Evolutionary conservation across 768 basidiomycete species (phyloP), one percentile per base, ranked within the genome.

Genomic region (Leccinellum luteum): DNA sequence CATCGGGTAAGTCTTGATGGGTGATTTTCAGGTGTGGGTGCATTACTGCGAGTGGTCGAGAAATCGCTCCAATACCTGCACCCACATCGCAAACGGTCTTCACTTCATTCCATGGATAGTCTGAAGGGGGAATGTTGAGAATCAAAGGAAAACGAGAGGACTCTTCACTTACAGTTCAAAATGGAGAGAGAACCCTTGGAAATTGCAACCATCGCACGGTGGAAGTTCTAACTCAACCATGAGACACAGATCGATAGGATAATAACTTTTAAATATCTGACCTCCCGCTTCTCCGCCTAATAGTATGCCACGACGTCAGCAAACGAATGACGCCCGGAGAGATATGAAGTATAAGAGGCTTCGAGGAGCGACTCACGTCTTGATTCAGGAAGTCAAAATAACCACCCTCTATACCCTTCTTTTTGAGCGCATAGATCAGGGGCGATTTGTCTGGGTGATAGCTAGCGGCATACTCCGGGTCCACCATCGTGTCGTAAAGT

Each of bases 401-500:
- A 23, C 23, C 54, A 0, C 61, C 66, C 21, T 60, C n/a, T 10
- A 60, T 48, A 4, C 63, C 64, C 15, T 49, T 59, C 48, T 60
- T 56, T 30, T 48, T 59, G 27, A 63, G 48, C 10, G 68, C 63
- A 43, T 69, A 62, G 15, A 63, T 53, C n/a, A 71, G 31, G 1
- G 62, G 68, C 7, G 66, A 62, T 54, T 62, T 62, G 0, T 65
- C 60, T 8, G 69, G 57, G 45, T 64, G 58, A 32, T 60, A 62
- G 17, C 60, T 70, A 27, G 52, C 52, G 27, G 64, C 69, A 55
- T 66, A 67, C 17, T 64, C 65, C 8, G 58, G 63, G 10, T 71
- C 65, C 5, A 60, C 63, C 62, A 72, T 59, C 7, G 64, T 52
- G 32, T 69, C 70, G 34, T 60, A 71, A n/a, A 73, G 28, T 14